phyloP scores from a whole-genome alignment of 768 basidiomycete species.

The Pulveroboletus frians region DNA sequence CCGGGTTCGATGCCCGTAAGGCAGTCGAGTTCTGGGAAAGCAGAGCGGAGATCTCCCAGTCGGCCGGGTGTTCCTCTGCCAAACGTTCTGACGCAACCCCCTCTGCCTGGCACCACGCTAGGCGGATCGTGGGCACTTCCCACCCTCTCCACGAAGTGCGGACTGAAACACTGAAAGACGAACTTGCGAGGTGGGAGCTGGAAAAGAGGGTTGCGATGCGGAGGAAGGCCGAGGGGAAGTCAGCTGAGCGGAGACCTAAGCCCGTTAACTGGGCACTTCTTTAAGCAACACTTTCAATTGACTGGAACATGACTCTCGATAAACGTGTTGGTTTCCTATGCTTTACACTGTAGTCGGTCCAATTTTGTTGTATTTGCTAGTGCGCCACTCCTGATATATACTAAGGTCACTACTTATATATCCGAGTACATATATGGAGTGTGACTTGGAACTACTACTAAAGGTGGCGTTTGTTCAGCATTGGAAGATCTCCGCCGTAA shows the following conservation, averaged over 20 bases:
- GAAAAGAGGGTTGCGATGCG: slow-evolving; percentile 28
- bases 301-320: not conserved
- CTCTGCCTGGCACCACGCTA: slow-evolving; percentile 16
- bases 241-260: slow-evolving; percentile 11
- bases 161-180: slow-evolving; percentile 35
- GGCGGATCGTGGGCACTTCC: slow-evolving; percentile 34
- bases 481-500: too few species aligned
- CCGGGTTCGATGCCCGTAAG: slow-evolving; percentile 82
- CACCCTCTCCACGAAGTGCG: slow-evolving; percentile 46
- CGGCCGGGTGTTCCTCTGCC: slow-evolving; percentile 20
- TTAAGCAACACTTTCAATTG: slow-evolving; percentile 2
- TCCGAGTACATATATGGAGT: too few species aligned
- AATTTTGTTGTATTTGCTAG: slow-evolving; percentile 1
- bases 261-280: slow-evolving; percentile 8
- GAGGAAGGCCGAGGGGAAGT: slow-evolving; percentile 19
- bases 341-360: slow-evolving; percentile 5
- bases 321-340: not conserved
- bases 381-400: too few species aligned
- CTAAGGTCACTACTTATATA: too few species aligned
- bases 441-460: too few species aligned
- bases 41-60: slow-evolving; percentile 32
- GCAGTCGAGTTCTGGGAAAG: slow-evolving; percentile 83
- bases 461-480: too few species aligned
- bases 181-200: slow-evolving; percentile 43
- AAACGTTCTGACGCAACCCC: slow-evolving; percentile 6